Evolutionary conservation across 768 basidiomycete genomes (phyloP).

Genomic region (Rhizopogon vulgaris): DNA sequence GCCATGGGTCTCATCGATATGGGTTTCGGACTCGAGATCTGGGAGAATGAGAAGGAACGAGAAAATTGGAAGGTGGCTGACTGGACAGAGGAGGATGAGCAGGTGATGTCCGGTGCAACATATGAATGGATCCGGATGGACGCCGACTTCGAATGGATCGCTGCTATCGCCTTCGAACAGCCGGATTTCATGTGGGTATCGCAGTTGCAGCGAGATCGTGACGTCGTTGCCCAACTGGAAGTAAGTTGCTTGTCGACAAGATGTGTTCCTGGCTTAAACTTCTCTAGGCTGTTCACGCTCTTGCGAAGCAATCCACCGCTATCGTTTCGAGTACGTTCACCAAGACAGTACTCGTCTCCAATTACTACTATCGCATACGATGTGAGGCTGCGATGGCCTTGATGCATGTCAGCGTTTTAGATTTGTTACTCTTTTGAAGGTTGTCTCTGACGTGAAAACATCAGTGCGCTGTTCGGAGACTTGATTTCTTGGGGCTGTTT

Average conservation of each 20-base stretch:
- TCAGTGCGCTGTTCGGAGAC: constrained; percentile 77
- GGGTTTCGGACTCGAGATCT: constrained; percentile 88
- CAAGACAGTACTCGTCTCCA: constrained; percentile 88
- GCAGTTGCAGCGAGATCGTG: constrained; percentile 90
- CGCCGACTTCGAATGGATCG: constrained; percentile 98
- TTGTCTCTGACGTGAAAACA: constrained; percentile 8
- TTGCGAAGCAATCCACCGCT: constrained; percentile 73
- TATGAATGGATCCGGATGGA: constrained; percentile 99
- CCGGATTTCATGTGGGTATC: constrained; percentile 99
- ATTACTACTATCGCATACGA: constrained; percentile 94
- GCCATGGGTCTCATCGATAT: constrained; percentile 93
- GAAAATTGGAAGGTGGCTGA: constrained; percentile 96
- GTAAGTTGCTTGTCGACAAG: constrained; percentile 37
- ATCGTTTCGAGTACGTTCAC: constrained; percentile 90
- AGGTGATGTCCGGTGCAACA: constrained; percentile 88
- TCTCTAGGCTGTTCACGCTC: constrained; percentile 84
- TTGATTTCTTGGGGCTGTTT: constrained; percentile 89
- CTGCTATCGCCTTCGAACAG: constrained; percentile 87
- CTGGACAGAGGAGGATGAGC: constrained; percentile 97
- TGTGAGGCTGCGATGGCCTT: constrained; percentile 90
- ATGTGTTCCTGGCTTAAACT: constrained; percentile 5
- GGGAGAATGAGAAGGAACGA: constrained; percentile 92
- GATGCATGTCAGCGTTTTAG: constrained; percentile 54
- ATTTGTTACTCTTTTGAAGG: constrained; percentile 8
- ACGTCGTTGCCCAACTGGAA: constrained; percentile 96